phyloP scores from a whole-genome alignment of 495 filamentous ascomycete species.

The Trichoderma orchidacearum region DNA sequence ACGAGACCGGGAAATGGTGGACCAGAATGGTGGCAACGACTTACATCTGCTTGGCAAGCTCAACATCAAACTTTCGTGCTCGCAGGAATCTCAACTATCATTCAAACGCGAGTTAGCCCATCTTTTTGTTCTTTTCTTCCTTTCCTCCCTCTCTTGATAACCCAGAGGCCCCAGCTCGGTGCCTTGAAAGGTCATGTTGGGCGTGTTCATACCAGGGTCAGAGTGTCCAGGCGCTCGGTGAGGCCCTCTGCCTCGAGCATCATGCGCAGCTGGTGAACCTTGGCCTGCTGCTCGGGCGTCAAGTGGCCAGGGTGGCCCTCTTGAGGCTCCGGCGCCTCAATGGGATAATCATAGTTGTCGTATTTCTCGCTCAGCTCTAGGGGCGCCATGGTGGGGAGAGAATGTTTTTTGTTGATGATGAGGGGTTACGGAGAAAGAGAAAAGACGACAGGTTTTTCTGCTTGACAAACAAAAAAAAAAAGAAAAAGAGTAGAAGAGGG shows the following conservation, averaged over 20 bases:
- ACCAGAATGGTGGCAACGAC: too few relatives aligned
- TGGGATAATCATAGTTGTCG: constrained; percentile 91
- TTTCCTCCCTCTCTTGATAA: too few relatives aligned
- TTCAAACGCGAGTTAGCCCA: too few relatives aligned
- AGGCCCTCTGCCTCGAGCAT: constrained; percentile 75
- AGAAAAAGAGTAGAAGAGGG: not conserved
- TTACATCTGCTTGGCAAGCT: constrained; percentile 74
- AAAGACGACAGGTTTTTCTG: not conserved
- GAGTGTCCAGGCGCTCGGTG: constrained; percentile 75
- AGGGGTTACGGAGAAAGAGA: not conserved
- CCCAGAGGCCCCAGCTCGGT: too few relatives aligned
- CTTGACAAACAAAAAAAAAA: not conserved
- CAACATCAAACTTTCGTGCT: constrained; percentile 88
- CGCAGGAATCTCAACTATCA: constrained; percentile 76
- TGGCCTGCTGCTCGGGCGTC: constrained; percentile 76
- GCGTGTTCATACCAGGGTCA: constrained; percentile 54
- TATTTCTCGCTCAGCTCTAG: constrained; percentile 68
- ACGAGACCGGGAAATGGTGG: not conserved
- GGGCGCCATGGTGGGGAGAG: constrained; percentile 18
- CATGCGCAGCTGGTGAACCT: constrained; percentile 70
- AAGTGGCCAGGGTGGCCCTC: constrained; percentile 82
- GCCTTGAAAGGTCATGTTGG: constrained; percentile 7
- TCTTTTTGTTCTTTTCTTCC: too few relatives aligned
- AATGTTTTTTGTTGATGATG: not conserved
- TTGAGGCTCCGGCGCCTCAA: constrained; percentile 50